Conservation (phyloP, 768 basidiomycete genomes). For the Pulveroboletus frians region DNA sequence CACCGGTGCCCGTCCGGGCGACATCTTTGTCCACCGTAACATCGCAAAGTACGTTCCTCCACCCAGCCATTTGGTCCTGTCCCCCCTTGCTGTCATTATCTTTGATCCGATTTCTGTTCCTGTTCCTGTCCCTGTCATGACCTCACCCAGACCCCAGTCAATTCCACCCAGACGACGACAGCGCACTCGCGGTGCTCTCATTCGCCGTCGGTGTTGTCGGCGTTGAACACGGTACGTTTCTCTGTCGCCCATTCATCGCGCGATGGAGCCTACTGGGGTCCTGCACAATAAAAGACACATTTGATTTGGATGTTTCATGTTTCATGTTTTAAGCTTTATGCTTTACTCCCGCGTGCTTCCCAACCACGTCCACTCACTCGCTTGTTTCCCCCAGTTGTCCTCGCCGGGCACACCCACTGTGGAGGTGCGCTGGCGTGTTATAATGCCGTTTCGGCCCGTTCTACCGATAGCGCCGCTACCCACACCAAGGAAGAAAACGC, state of each 20-base stretch:
- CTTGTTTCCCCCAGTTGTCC: constrained; percentile 48
- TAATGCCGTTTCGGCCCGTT: constrained; percentile 27
- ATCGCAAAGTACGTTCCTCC: constrained; percentile 67
- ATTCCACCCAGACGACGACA: constrained; percentile 67
- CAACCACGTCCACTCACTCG: no score
- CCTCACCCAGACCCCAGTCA: constrained; percentile 38
- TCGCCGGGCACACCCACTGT: constrained; percentile 81
- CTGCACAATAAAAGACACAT: no score
- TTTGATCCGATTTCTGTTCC: no score
- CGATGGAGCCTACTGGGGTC: no score
- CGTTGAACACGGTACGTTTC: constrained; percentile 67
- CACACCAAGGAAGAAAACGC: constrained; percentile 12
- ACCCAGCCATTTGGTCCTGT: no score
- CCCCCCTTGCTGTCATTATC: no score
- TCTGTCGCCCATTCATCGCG: neutral
- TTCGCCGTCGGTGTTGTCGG: constrained; percentile 70
- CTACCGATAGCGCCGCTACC: neutral
- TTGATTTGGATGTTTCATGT: no score
- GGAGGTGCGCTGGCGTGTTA: constrained; percentile 67
- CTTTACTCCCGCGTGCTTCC: no score
- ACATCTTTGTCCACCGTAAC: constrained; percentile 85
- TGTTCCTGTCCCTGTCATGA: no score
- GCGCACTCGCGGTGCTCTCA: constrained; percentile 62
- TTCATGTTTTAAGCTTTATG: no score
- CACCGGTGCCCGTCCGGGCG: constrained; percentile 70